A percentile compares a stretch with the other conserved stretches of the same genome.
Evolutionary conservation across 768 basidiomycete genomes (phyloP).

Genomic region (Suillus variegatus): DNA sequence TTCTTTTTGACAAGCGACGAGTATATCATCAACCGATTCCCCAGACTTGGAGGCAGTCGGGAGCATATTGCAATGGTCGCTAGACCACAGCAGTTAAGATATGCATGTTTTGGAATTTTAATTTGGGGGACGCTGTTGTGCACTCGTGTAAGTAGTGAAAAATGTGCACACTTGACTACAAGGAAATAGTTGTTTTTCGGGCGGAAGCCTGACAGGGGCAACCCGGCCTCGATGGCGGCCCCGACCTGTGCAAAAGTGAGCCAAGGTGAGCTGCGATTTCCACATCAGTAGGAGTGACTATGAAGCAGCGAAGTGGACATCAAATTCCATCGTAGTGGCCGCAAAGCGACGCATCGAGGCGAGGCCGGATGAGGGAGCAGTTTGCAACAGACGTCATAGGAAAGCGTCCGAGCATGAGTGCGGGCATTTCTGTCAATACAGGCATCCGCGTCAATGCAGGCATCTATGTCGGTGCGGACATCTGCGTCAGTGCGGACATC

Average conservation of each 20-base stretch:
- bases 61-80: conserved; percentile 44
- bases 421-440: not conserved
- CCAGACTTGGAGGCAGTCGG: conserved; percentile 34
- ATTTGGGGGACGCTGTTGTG: not conserved
- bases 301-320: not conserved
- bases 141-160: not conserved
- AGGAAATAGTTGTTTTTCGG: not conserved
- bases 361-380: not conserved
- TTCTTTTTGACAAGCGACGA: not conserved
- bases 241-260: not conserved
- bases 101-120: not conserved
- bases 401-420: not conserved
- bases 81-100: not conserved
- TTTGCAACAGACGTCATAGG: not conserved
- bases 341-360: not conserved
- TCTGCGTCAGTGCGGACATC: not conserved
- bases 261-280: not conserved
- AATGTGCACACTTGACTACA: not conserved
- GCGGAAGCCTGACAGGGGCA: not conserved
- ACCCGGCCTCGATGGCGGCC: not conserved
- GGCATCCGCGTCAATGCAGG: not conserved
- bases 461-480: too few species aligned
- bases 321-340: not conserved
- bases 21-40: not conserved
- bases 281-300: not conserved